Evolutionary conservation across 129 eudicot species (phyloP), one percentile per base, ranked within the genome.

Genomic region (Tanacetum coccineum): DNA sequence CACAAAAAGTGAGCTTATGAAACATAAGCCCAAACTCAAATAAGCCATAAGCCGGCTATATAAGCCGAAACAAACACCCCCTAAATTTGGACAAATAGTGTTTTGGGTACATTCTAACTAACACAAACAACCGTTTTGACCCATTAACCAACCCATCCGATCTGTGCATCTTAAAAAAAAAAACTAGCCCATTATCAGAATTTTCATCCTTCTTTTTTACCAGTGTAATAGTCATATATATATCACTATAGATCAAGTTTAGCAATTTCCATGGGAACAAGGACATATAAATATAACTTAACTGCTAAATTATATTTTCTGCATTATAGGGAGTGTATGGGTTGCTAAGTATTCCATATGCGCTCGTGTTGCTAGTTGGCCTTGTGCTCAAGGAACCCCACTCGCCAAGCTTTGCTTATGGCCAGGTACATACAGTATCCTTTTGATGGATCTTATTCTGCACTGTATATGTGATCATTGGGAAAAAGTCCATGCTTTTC

Each of bases 241-340:
- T 25, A 13, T n/a, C 13, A 13, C 20, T 26, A 28, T 14, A 4
- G n/a, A n/a, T n/a, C n/a, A 25, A 48, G 0, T 66, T 7, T 6
- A 59, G 47, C 46, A 60, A 60, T 60, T 32, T n/a, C 4, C 65
- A 60, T 8, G 22, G 14, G 47, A 30, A 0, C 1, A 12, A 14
- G 6, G 44, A 59, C 28, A 30, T 7, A 17, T 60, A 17, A n/a
- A 59, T 14, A n/a, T n/a, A 30, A 9, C 6, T 25, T 59, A 2
- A 14, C 28, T 32, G 20, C 65, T 60, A 32, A 36, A 60, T 14
- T 8, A 5, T 32, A 5, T 60, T 39, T 13, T 60, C 3, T 61
- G 66, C 66, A 32, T 32, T 61, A 15, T 14, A 89, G 99, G 99
- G 99, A 55, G 97, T 94, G 12, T 86, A 70, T 42, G 97, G 99